phyloP scores from a whole-genome alignment of 805 yeast species.

The Ogataea trehalophila region DNA sequence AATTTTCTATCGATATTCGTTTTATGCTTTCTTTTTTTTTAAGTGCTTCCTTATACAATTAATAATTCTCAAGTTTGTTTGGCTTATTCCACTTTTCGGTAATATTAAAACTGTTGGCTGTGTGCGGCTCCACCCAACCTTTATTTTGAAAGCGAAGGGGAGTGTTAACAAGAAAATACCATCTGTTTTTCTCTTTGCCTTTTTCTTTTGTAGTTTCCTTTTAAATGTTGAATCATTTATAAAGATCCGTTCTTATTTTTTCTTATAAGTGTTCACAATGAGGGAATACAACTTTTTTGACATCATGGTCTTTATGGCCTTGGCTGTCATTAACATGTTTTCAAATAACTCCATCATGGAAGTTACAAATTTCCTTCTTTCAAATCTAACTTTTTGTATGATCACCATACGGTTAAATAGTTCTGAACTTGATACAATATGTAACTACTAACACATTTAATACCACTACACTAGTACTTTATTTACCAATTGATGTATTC shows the following conservation, averaged over 20 bases:
- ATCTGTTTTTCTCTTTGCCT: neutral
- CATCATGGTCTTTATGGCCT: slow-evolving; percentile 17
- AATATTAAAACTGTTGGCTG: neutral
- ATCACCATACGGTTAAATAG: neutral
- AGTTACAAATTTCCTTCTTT: slow-evolving; percentile 14
- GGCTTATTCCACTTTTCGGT: neutral
- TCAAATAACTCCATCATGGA: slow-evolving; percentile 20
- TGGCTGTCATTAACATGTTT: slow-evolving; percentile 22
- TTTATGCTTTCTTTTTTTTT: neutral
- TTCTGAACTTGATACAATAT: neutral
- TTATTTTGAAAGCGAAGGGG: no score
- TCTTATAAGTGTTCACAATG: slow-evolving; percentile 13
- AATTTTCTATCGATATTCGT: neutral
- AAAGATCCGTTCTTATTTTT: neutral
- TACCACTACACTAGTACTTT: slow-evolving; percentile 12
- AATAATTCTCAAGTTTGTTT: neutral
- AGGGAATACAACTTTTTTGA: slow-evolving; percentile 30
- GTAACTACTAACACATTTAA: slow-evolving; percentile 2
- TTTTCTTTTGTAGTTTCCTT: neutral
- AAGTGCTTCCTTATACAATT: no score
- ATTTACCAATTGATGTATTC: slow-evolving; percentile 20
- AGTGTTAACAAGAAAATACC: neutral
- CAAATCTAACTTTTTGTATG: slow-evolving; percentile 20
- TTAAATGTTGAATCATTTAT: neutral
- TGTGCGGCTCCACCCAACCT: no score